These are phyloP conservation scores for Taphrina betulina DNA, from an alignment of 1,139 yeast species.

Conservation along the genomic window DNA sequence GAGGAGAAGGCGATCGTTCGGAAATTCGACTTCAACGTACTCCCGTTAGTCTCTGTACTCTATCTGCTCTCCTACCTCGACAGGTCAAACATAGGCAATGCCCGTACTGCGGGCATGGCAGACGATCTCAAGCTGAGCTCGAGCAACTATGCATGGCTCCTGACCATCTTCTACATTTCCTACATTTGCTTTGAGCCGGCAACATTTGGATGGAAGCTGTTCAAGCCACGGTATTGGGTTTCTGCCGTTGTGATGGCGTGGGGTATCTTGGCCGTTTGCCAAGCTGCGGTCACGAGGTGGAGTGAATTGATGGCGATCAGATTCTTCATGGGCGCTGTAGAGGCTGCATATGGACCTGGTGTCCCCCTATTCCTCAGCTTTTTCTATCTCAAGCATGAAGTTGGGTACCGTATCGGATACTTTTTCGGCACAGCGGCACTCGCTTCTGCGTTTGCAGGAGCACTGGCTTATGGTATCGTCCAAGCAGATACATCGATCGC, in stretches of 20 bases:
- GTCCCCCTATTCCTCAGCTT: slow-evolving; percentile 28
- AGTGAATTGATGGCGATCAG: slow-evolving; percentile 62
- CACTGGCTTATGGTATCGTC: slow-evolving; percentile 44
- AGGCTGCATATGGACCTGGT: slow-evolving; percentile 35
- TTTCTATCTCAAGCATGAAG: slow-evolving; percentile 32
- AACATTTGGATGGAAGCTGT: slow-evolving; percentile 45
- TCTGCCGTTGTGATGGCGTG: slow-evolving; percentile 43
- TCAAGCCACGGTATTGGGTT: slow-evolving; percentile 64
- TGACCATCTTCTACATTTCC: slow-evolving; percentile 14
- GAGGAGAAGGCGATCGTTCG: slow-evolving; percentile 8
- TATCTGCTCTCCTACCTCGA: slow-evolving; percentile 39
- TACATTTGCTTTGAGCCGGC: slow-evolving; percentile 8
- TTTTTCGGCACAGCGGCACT: slow-evolving; percentile 35
- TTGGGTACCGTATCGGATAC: slow-evolving; percentile 30
- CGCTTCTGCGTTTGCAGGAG: slow-evolving; percentile 49
- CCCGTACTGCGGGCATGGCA: slow-evolving; percentile 55
- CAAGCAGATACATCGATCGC: slow-evolving; percentile 48
- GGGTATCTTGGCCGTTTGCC: slow-evolving; percentile 51
- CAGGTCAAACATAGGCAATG: slow-evolving; percentile 49
- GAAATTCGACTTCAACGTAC: slow-evolving; percentile 38
- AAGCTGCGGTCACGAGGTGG: slow-evolving; percentile 60
- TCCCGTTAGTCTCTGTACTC: slow-evolving; percentile 38
- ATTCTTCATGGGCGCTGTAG: slow-evolving; percentile 34
- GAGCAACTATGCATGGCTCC: background rate
- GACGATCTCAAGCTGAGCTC: slow-evolving; percentile 43